phyloP scores from a whole-genome alignment of 2,329 filamentous ascomycete genomes.

The Periconia macrospinosa region DNA sequence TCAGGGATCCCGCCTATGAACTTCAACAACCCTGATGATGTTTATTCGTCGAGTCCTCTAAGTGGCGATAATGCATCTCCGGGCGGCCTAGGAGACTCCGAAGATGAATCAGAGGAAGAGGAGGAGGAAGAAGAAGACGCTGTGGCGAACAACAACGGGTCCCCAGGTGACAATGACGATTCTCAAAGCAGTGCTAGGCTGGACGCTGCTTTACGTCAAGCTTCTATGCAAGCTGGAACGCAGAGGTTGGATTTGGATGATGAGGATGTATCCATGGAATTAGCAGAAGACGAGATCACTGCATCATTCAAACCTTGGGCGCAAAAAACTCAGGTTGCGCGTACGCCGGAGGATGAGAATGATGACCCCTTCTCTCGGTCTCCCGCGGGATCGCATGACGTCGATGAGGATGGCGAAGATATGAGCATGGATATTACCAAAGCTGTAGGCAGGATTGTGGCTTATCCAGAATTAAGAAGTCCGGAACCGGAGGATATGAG shows the following conservation, averaged over 20 bases:
- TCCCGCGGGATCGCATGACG: slow-evolving; percentile 40
- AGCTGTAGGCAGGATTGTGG: slow-evolving; percentile 77
- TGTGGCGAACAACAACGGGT: slow-evolving; percentile 61
- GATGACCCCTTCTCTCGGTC: slow-evolving; percentile 52
- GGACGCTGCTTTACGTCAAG: slow-evolving; percentile 76
- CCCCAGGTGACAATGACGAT: slow-evolving; percentile 58
- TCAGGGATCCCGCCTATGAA: slow-evolving; percentile 68
- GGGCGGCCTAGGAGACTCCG: slow-evolving; percentile 51
- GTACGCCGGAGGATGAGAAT: slow-evolving; percentile 52
- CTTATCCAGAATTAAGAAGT: slow-evolving; percentile 44
- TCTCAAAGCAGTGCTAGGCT: slow-evolving; percentile 72
- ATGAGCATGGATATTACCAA: slow-evolving; percentile 95
- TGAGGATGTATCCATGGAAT: slow-evolving; percentile 55
- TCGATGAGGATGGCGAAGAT: slow-evolving; percentile 57
- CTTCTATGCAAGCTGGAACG: slow-evolving; percentile 74
- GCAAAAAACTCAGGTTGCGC: slow-evolving; percentile 53
- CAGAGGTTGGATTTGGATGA: slow-evolving; percentile 65
- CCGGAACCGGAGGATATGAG: slow-evolving; percentile 51
- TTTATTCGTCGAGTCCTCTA: slow-evolving; percentile 77
- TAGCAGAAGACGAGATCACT: slow-evolving; percentile 68
- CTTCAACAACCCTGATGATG: slow-evolving; percentile 65
- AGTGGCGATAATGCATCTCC: slow-evolving; percentile 58
- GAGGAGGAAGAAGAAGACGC: slow-evolving; percentile 72
- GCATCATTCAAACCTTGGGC: slow-evolving; percentile 75
- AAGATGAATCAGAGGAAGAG: slow-evolving; percentile 63